These are phyloP conservation scores for Yarrowia phangngaensis DNA, from an alignment of 805 yeast genomes.

Conservation along the genomic window DNA sequence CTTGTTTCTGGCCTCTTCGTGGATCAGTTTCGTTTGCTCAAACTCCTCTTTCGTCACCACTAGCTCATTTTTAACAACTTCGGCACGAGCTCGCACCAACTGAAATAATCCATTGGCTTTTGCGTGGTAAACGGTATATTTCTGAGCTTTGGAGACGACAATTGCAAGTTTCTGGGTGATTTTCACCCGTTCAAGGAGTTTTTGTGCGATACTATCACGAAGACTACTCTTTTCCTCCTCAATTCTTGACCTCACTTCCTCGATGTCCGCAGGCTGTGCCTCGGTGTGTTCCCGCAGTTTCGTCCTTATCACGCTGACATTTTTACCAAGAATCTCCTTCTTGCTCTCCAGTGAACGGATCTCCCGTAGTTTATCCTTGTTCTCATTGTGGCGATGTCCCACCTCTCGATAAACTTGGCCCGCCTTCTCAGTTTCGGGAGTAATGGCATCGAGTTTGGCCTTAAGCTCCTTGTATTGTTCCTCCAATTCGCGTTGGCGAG, in stretches of 20 bases:
- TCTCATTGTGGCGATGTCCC: neutral
- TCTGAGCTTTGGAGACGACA: neutral
- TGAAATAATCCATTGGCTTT: neutral
- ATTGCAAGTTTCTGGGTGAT: neutral
- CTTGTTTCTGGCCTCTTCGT: neutral
- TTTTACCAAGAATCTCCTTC: neutral
- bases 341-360: neutral
- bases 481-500: constrained; percentile 27
- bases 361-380: neutral
- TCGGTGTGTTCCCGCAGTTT: neutral
- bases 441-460: constrained; percentile 14
- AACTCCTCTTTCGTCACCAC: neutral
- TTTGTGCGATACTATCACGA: neutral
- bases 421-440: neutral
- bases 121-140: neutral
- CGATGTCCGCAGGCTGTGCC: neutral
- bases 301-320: neutral
- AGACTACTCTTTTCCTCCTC: neutral
- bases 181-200: neutral
- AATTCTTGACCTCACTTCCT: neutral
- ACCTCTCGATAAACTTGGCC: too few species aligned
- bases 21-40: neutral
- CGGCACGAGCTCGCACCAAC: neutral
- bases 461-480: constrained; percentile 28
- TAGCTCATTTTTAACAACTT: neutral